These are phyloP conservation scores for Carex parvula DNA, from an alignment of 176 grass and related monocot genomes.

Conservation along the genomic window DNA sequence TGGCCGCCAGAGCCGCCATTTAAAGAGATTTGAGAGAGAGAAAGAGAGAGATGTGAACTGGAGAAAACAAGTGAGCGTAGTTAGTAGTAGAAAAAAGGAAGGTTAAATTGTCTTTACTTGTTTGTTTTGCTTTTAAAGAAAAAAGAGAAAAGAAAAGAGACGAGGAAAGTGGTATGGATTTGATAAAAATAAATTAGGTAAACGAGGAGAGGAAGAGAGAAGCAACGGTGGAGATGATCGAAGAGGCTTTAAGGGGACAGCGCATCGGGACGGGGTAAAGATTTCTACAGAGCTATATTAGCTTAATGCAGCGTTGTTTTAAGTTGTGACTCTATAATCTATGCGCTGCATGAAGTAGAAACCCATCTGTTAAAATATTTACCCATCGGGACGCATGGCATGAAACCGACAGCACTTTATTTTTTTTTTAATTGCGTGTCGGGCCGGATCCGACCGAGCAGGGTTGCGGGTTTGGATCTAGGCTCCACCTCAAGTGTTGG, in stretches of 20 bases:
- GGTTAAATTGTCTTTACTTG: background rate
- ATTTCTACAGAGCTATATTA: too few species aligned
- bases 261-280: background rate
- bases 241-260: constrained; percentile 7
- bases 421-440: constrained; percentile 14
- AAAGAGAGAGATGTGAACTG: background rate
- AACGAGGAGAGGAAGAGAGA: constrained; percentile 10
- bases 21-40: background rate
- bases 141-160: background rate
- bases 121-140: background rate
- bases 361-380: too few species aligned
- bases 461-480: background rate
- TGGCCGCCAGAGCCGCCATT: constrained; percentile 29
- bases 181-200: background rate
- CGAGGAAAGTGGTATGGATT: background rate
- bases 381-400: background rate
- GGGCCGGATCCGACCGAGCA: constrained; percentile 18
- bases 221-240: background rate
- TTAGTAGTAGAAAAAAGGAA: background rate
- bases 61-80: background rate
- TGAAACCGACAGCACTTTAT: background rate
- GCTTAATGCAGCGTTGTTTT: too few species aligned
- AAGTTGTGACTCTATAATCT: too few species aligned
- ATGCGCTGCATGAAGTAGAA: too few species aligned
- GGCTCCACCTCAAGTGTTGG: background rate